Percentiles rank a stretch among this genome's conserved stretches.
Evolutionary conservation across 2,329 filamentous ascomycete species (phyloP).

Genomic region (Paraphaeosphaeria sporulosa): DNA sequence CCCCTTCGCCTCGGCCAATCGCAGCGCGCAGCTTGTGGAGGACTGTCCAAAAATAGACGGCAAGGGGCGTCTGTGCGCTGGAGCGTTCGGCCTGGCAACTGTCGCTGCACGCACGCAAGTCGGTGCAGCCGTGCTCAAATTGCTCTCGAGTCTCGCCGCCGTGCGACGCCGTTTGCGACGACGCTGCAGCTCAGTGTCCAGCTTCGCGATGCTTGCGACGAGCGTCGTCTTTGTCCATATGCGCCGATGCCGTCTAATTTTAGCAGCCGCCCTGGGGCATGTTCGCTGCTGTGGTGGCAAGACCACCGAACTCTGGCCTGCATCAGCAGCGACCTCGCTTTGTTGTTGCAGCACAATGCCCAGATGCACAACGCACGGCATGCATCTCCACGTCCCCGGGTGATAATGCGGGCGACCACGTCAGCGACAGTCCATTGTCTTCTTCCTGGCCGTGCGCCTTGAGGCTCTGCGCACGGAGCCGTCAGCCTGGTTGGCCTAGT

Average conservation of each 20-base stretch:
- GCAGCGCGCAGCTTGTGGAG: neutral
- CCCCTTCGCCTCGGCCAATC: constrained; percentile 11
- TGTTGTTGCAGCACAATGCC: neutral
- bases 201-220: constrained; percentile 9
- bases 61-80: constrained; percentile 10
- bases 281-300: constrained; percentile 5
- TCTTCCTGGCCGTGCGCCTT: neutral
- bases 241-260: neutral
- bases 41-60: constrained; percentile 9
- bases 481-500: constrained; percentile 1
- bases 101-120: constrained; percentile 5
- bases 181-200: neutral
- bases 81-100: constrained; percentile 12
- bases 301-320: neutral
- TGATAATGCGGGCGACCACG: neutral
- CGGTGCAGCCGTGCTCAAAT: constrained; percentile 4
- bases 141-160: constrained; percentile 2
- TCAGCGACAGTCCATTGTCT: neutral
- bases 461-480: constrained; percentile 12
- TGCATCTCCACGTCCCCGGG: neutral
- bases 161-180: constrained; percentile 7
- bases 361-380: neutral
- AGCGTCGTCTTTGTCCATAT: constrained; percentile 5
- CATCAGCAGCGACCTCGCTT: neutral
- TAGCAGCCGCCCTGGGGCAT: neutral